phyloP scores from a whole-genome alignment of 371 early-diverging fungal genomes.

The Apophysomyces trapeziformis region DNA sequence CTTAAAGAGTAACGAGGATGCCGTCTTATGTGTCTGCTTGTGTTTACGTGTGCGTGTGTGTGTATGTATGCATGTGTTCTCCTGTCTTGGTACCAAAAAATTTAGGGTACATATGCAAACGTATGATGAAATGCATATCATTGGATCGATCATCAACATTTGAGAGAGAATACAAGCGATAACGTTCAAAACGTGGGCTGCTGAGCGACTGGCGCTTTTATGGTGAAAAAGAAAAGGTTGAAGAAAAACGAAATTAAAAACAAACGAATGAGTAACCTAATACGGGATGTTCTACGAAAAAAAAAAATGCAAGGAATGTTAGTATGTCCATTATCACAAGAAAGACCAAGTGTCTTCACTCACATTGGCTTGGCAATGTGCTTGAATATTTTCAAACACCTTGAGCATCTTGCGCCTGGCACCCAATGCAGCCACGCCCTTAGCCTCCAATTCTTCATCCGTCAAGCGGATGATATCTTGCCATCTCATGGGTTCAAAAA shows the following conservation, averaged over 20 bases:
- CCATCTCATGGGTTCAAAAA: slow-evolving; percentile 90
- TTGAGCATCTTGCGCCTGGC: slow-evolving; percentile 96
- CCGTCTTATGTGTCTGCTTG: too few species aligned
- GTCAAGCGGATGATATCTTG: slow-evolving; percentile 83
- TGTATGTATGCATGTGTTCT: too few species aligned
- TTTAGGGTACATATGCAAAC: neutral
- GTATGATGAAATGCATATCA: neutral
- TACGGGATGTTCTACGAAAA: slow-evolving; percentile 21
- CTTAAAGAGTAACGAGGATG: neutral
- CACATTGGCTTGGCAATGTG: slow-evolving; percentile 56
- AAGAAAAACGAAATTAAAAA: slow-evolving; percentile 14
- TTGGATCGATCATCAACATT: neutral
- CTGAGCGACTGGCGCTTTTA: slow-evolving; percentile 11
- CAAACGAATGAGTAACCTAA: neutral
- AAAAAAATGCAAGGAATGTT: neutral
- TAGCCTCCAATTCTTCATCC: slow-evolving; percentile 80
- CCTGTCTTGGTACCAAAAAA: neutral
- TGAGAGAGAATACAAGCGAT: neutral
- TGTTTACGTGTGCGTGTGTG: too few species aligned
- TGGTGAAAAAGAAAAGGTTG: slow-evolving; percentile 5
- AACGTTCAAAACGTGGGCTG: neutral
- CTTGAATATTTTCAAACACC: slow-evolving; percentile 87
- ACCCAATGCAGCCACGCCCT: slow-evolving; percentile 93
- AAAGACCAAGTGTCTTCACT: slow-evolving; percentile 17
- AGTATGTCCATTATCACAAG: neutral